These are phyloP conservation scores for Naumovozyma castellii DNA, from an alignment of 805 yeast genomes.

Conservation along the genomic window DNA sequence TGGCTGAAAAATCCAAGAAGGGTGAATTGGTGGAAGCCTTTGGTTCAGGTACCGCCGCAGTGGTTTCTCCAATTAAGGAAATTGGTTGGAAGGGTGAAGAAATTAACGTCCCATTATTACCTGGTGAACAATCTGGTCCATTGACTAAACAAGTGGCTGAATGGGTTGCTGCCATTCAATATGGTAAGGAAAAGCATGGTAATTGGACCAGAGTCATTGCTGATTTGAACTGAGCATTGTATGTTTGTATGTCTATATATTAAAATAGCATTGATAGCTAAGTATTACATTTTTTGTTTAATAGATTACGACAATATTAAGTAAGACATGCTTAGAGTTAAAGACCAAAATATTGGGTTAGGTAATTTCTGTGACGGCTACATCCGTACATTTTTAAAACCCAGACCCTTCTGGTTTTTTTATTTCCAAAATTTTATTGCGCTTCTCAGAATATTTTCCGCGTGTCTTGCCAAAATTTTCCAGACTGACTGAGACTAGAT, in stretches of 20 bases:
- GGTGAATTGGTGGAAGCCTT: conserved; percentile 89
- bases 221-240: conserved; percentile 10
- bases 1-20: conserved; percentile 59
- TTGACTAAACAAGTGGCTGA: conserved; percentile 65
- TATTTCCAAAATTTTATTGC: too few relatives aligned
- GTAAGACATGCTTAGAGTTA: too few relatives aligned
- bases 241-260: neutral
- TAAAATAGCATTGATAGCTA: too few relatives aligned
- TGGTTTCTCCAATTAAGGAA: conserved; percentile 83
- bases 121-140: conserved; percentile 69
- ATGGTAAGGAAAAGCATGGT: conserved; percentile 65
- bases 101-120: conserved; percentile 67
- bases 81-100: conserved; percentile 69
- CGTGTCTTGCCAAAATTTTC: too few relatives aligned
- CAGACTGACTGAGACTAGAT: too few relatives aligned
- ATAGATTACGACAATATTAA: too few relatives aligned
- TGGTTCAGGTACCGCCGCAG: conserved; percentile 97
- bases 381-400: too few relatives aligned
- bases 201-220: conserved; percentile 36
- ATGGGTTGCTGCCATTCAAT: conserved; percentile 85
- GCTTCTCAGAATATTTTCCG: too few relatives aligned
- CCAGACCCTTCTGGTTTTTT: too few relatives aligned
- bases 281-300: too few relatives aligned
- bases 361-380: too few relatives aligned
- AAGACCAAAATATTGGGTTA: too few relatives aligned